Conservation (phyloP, 176 grass and related monocot species). For the Oryza longistaminata region DNA sequence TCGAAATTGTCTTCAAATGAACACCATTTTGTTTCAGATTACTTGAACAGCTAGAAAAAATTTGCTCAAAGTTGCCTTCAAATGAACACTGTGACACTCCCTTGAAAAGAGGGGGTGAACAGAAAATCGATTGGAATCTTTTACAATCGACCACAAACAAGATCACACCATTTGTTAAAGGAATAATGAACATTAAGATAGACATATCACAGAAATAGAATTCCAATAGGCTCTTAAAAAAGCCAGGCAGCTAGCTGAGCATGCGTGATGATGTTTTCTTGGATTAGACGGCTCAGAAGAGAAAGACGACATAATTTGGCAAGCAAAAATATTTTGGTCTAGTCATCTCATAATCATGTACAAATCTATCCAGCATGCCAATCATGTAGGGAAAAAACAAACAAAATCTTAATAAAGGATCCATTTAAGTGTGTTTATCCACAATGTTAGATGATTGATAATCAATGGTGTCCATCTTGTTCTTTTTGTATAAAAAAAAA, state of each 20-base stretch:
- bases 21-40: no score
- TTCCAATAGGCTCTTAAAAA: neutral
- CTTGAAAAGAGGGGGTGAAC: neutral
- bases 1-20: neutral
- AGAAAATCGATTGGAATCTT: neutral
- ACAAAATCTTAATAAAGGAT: neutral
- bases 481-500: neutral
- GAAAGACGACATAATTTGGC: neutral
- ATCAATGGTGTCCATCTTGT: neutral
- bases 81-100: neutral
- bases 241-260: neutral
- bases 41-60: neutral
- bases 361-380: neutral
- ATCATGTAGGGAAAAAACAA: neutral
- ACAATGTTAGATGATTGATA: neutral
- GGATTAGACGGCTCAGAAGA: slow-evolving; percentile 26
- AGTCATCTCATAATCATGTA: slow-evolving; percentile 19
- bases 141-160: neutral
- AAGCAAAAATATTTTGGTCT: neutral
- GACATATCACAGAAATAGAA: neutral
- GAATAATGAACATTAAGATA: slow-evolving; percentile 2
- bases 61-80: neutral
- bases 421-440: neutral
- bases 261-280: slow-evolving; percentile 44
- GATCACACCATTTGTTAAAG: neutral